Evolutionary conservation across 108 stramenopile species (phyloP).

Genomic region (Skeletonema menzelii): DNA sequence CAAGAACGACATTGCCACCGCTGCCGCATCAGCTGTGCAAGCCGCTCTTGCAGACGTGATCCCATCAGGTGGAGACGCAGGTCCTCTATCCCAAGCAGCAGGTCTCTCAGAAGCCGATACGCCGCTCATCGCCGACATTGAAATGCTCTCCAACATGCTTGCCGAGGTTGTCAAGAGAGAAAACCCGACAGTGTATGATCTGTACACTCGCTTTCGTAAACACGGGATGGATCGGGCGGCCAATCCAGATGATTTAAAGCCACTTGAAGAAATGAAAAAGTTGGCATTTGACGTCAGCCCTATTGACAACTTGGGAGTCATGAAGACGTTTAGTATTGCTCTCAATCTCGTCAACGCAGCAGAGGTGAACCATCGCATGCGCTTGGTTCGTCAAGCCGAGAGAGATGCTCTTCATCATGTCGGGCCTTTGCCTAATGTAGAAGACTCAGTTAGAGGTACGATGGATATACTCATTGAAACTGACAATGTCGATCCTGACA

Average conservation of each 20-base stretch:
- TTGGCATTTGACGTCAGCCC: constrained; percentile 55
- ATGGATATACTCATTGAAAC: constrained; percentile 62
- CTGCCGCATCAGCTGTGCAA: not conserved
- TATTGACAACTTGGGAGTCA: constrained; percentile 68
- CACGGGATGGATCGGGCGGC: constrained; percentile 67
- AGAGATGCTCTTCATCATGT: constrained; percentile 12
- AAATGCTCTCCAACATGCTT: constrained; percentile 75
- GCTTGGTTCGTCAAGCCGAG: constrained; percentile 53
- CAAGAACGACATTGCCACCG: not conserved
- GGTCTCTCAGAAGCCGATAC: constrained; percentile 24
- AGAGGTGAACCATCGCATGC: constrained; percentile 84
- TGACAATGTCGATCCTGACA: constrained; percentile 49
- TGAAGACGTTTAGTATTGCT: constrained; percentile 69
- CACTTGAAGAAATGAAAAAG: constrained; percentile 69
- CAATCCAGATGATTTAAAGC: constrained; percentile 35
- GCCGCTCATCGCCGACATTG: constrained; percentile 62
- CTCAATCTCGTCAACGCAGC: constrained; percentile 83
- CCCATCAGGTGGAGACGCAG: constrained; percentile 3
- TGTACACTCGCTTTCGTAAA: constrained; percentile 64
- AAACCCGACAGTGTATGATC: constrained; percentile 62
- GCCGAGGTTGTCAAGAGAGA: constrained; percentile 66
- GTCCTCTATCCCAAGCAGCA: constrained; percentile 15
- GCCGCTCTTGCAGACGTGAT: not conserved
- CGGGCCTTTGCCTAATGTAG: constrained; percentile 74
- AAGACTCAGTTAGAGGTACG: constrained; percentile 79